Conservation (phyloP, 352 stramenopile species). For the Globisporangium cylindrosporum region DNA sequence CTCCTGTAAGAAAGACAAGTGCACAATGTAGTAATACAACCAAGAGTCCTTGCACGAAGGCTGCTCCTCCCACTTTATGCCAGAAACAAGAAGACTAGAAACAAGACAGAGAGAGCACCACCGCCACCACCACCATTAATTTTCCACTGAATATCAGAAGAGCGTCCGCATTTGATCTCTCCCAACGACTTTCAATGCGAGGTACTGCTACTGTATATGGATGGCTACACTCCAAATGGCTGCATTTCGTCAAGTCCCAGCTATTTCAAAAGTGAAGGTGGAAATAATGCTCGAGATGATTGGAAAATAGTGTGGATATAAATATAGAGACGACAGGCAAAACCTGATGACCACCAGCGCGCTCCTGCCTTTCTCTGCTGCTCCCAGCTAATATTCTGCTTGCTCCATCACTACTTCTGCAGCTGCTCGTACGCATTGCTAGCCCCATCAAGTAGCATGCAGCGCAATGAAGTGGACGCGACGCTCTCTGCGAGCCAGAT, state of each 20-base stretch:
- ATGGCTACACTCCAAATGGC: conserved; percentile 1
- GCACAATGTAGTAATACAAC: neutral
- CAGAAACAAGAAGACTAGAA: too few relatives aligned
- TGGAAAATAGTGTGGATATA: neutral
- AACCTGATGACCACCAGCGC: neutral
- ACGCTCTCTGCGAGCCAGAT: conserved; percentile 43
- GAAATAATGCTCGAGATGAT: neutral
- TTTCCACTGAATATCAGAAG: too few relatives aligned
- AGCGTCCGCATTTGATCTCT: too few relatives aligned
- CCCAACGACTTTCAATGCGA: too few relatives aligned
- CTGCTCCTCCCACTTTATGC: too few relatives aligned
- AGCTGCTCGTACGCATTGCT: neutral
- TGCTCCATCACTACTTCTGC: neutral
- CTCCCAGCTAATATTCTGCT: neutral
- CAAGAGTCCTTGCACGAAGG: neutral
- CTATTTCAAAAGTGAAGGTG: neutral
- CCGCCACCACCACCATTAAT: too few relatives aligned
- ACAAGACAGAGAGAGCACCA: too few relatives aligned
- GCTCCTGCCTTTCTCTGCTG: neutral
- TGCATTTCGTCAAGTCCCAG: neutral
- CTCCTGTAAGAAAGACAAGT: neutral
- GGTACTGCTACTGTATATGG: too few relatives aligned
- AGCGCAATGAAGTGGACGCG: conserved; percentile 83
- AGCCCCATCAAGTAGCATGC: conserved; percentile 29
- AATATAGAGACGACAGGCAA: neutral